Conservation (phyloP, 176 grass and related monocot species). For the Oryza officinalis region DNA sequence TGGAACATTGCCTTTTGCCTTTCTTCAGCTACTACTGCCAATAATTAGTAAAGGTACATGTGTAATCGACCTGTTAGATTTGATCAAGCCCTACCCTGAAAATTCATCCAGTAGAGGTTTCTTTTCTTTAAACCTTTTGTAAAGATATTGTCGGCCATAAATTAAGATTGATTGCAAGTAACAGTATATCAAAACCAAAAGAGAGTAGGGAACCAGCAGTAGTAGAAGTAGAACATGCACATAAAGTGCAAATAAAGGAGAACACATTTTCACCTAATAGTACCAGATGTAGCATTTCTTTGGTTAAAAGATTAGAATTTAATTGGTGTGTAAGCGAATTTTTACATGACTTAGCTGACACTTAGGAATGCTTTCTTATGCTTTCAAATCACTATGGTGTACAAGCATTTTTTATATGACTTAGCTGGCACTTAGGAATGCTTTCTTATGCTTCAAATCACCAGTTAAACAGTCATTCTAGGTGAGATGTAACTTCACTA, state of each 20-base stretch:
- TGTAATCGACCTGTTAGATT: constrained; percentile 23
- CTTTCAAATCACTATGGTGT: constrained; percentile 26
- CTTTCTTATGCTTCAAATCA: constrained; percentile 12
- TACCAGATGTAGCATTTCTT: not conserved
- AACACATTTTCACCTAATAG: not conserved
- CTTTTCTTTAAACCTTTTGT: constrained; percentile 25
- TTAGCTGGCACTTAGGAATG: constrained; percentile 21
- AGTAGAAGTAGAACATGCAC: not conserved
- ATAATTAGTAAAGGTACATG: constrained; percentile 23
- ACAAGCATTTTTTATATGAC: constrained; percentile 23
- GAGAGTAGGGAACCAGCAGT: not conserved
- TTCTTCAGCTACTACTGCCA: not conserved
- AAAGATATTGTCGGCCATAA: constrained; percentile 44
- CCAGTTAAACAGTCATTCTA: not conserved
- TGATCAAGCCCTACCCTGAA: constrained; percentile 37
- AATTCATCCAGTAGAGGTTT: constrained; percentile 10
- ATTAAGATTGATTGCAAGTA: not conserved
- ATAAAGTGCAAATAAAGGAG: constrained; percentile 15
- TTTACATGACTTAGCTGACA: constrained; percentile 31
- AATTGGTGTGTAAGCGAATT: constrained; percentile 33
- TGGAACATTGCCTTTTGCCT: not conserved
- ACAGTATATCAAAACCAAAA: not conserved
- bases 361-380: not conserved
- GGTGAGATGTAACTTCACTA: constrained; percentile 48
- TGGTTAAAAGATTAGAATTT: constrained; percentile 1